A percentile compares a stretch with the other conserved stretches of the same genome.
Conservation (phyloP, 306 rosid genomes). For the Pyrus bretschneideri region DNA sequence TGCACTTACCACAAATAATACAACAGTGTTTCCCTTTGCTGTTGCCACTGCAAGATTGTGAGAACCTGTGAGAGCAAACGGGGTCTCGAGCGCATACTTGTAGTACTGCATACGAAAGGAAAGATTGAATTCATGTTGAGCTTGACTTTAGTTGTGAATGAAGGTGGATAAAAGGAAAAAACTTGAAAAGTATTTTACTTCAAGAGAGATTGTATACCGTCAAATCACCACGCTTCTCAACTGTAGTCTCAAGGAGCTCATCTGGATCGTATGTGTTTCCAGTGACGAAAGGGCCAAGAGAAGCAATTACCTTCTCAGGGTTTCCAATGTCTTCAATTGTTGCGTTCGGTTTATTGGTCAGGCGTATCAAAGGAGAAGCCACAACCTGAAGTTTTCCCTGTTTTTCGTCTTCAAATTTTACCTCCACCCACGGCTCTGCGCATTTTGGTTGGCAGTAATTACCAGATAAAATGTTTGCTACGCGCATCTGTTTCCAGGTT, state of each 20-base stretch:
- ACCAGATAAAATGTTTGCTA: slow-evolving; percentile 95
- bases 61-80: slow-evolving; percentile 80
- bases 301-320: slow-evolving; percentile 88
- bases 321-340: slow-evolving; percentile 86
- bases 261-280: slow-evolving; percentile 82
- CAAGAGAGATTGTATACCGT: slow-evolving; percentile 39
- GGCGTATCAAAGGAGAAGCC: slow-evolving; percentile 85
- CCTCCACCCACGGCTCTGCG: slow-evolving; percentile 99
- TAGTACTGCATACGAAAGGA: slow-evolving; percentile 54
- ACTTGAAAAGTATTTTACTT: neutral
- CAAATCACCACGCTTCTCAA: slow-evolving; percentile 75
- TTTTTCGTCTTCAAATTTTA: slow-evolving; percentile 84
- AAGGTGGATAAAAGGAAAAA: neutral
- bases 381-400: slow-evolving; percentile 92
- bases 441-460: slow-evolving; percentile 98
- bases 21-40: slow-evolving; percentile 90
- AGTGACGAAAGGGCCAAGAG: slow-evolving; percentile 93
- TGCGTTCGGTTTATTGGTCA: slow-evolving; percentile 87
- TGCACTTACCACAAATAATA: slow-evolving; percentile 86
- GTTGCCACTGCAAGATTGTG: slow-evolving; percentile 98
- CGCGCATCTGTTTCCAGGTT: slow-evolving; percentile 80
- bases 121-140: neutral
- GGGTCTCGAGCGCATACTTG: slow-evolving; percentile 83
- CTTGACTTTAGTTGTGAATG: too few relatives aligned
- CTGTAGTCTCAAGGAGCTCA: slow-evolving; percentile 69